Evolutionary conservation across 1,284 basidiomycete genomes (phyloP).

Genomic region (Papiliotrema flavescens): DNA sequence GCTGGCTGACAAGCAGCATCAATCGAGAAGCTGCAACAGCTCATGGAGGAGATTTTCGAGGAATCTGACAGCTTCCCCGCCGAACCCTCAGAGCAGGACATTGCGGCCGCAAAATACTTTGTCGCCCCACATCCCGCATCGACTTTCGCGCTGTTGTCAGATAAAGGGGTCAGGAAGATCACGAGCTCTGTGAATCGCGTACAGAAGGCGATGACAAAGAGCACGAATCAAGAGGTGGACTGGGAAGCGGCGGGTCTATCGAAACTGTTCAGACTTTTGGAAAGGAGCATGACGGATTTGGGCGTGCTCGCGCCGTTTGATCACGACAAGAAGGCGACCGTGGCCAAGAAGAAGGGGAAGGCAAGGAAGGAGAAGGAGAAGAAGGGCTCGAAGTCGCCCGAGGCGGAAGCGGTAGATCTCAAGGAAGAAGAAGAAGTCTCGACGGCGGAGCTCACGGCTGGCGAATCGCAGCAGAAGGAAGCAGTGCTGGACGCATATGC

Average conservation of each 20-base stretch:
- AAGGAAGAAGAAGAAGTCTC: conserved; percentile 10
- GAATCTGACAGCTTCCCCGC: conserved; percentile 75
- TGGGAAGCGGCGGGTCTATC: conserved; percentile 60
- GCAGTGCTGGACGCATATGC: conserved; percentile 58
- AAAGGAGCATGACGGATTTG: conserved; percentile 67
- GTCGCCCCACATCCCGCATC: conserved; percentile 59
- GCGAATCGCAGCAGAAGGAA: conserved; percentile 21
- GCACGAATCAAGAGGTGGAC: conserved; percentile 15
- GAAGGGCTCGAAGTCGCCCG: conserved; percentile 47
- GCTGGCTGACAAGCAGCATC: conserved; percentile 53
- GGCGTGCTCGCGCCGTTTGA: conserved; percentile 69
- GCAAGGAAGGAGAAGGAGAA: conserved; percentile 47
- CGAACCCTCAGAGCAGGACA: conserved; percentile 57
- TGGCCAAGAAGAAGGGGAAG: conserved; percentile 13
- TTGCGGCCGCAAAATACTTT: conserved; percentile 60
- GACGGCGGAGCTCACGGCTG: conserved; percentile 18
- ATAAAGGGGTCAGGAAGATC: conserved; percentile 64
- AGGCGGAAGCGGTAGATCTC: conserved; percentile 31
- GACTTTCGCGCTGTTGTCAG: conserved; percentile 60
- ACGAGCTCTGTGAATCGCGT: conserved; percentile 26
- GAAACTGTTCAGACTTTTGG: conserved; percentile 68
- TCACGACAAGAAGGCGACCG: conserved; percentile 35
- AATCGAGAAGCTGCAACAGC: conserved; percentile 65
- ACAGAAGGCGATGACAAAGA: conserved; percentile 19
- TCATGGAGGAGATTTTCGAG: conserved; percentile 82